phyloP scores from a whole-genome alignment of 106 monocot genomes.

The Phalaenopsis equestris region DNA sequence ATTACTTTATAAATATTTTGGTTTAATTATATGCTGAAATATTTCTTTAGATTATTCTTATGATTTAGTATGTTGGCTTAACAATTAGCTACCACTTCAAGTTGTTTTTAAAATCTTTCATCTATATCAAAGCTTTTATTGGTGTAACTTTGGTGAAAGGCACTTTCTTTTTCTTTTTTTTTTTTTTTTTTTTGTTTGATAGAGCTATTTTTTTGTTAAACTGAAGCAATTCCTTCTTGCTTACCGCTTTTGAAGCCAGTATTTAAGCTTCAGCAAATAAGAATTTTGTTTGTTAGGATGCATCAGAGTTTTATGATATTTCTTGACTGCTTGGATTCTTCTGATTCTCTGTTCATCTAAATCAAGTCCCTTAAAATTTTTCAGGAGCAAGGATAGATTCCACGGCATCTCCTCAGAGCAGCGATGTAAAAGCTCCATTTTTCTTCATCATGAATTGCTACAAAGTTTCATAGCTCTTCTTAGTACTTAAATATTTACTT shows the following conservation, averaged over 20 bases:
- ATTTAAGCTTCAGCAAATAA: background rate
- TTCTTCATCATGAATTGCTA: background rate
- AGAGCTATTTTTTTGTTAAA: background rate
- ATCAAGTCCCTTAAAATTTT: background rate
- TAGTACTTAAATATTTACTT: conserved; percentile 1
- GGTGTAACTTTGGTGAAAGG: background rate
- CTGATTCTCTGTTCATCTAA: background rate
- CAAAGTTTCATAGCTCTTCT: background rate
- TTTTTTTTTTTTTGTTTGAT: background rate
- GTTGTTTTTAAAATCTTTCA: background rate
- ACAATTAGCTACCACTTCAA: too few relatives aligned
- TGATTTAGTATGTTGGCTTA: too few relatives aligned
- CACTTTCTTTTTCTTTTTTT: background rate
- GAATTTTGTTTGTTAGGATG: background rate
- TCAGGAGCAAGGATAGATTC: conserved; percentile 65
- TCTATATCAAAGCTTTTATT: background rate
- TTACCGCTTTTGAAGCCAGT: background rate
- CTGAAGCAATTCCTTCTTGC: background rate
- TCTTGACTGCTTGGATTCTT: background rate
- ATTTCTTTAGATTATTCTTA: too few relatives aligned
- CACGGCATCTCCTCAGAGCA: conserved; percentile 24
- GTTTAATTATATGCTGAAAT: too few relatives aligned
- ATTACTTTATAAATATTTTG: too few relatives aligned
- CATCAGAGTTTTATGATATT: background rate
- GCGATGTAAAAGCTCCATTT: conserved; percentile 34